Conservation (phyloP, 192 early-diverging fungal species). For the Podila verticillata region DNA sequence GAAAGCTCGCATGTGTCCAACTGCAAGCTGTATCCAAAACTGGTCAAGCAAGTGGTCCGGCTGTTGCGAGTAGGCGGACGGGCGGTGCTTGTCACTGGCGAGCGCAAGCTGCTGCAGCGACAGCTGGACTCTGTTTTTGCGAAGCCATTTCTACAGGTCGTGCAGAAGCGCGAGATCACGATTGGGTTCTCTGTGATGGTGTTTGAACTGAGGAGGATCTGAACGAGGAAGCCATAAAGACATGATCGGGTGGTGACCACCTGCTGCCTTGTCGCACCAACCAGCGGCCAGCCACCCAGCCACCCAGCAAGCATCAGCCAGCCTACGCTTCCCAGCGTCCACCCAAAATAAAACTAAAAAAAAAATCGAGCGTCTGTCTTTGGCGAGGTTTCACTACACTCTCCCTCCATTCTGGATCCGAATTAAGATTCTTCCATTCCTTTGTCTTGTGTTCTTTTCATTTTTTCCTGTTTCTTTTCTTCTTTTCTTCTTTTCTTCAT, state of each 20-base stretch:
- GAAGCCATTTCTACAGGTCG: slow-evolving; percentile 4
- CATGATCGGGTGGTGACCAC: too few species aligned
- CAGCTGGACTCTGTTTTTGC: slow-evolving; percentile 39
- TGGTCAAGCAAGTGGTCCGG: slow-evolving; percentile 48
- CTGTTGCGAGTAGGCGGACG: slow-evolving; percentile 41
- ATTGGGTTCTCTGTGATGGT: slow-evolving; percentile 47
- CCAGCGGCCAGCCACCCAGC: too few species aligned
- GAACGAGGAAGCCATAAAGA: neutral
- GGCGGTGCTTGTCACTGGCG: slow-evolving; percentile 57
- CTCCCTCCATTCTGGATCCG: too few species aligned
- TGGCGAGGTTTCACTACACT: too few species aligned
- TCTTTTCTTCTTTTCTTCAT: neutral
- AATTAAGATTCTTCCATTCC: too few species aligned
- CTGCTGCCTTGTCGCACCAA: too few species aligned
- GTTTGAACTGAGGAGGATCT: slow-evolving; percentile 24
- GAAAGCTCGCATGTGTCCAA: slow-evolving; percentile 39
- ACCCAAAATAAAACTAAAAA: too few species aligned
- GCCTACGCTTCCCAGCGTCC: too few species aligned
- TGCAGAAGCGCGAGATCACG: slow-evolving; percentile 26
- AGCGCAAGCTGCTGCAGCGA: slow-evolving; percentile 53
- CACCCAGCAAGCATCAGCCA: too few species aligned
- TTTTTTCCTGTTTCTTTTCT: neutral
- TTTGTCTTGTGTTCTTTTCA: neutral
- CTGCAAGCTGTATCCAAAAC: slow-evolving; percentile 56
- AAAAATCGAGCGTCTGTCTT: too few species aligned